A percentile compares a stretch with the other conserved stretches of the same genome.
Conservation (phyloP, 1,284 basidiomycete genomes). For the Naganishia albida region DNA sequence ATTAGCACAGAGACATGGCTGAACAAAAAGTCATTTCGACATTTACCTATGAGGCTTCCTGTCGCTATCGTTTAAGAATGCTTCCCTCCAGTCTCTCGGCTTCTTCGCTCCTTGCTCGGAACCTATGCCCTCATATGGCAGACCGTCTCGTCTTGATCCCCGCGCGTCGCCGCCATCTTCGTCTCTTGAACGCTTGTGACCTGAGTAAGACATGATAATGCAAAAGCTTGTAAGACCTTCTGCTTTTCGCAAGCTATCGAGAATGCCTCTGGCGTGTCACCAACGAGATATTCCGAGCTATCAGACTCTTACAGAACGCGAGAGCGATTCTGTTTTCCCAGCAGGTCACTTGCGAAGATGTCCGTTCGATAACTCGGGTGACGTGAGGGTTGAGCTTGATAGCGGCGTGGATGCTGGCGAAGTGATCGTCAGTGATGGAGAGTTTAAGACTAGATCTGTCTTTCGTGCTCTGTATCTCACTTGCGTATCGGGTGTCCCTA, state of each 20-base stretch:
- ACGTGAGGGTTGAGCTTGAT: too few species aligned
- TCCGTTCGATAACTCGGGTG: too few species aligned
- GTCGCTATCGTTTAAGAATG: constrained; percentile 59
- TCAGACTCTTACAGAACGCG: not conserved
- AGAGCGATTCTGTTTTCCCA: too few species aligned
- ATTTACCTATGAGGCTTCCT: constrained; percentile 27
- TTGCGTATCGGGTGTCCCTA: too few species aligned
- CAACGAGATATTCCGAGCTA: constrained; percentile 17
- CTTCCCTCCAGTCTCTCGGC: constrained; percentile 72
- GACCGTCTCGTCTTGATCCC: constrained; percentile 6
- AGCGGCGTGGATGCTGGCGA: too few species aligned
- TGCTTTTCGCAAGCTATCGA: constrained; percentile 14
- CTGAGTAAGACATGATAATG: constrained; percentile 59
- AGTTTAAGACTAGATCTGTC: too few species aligned
- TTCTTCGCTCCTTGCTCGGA: constrained; percentile 60
- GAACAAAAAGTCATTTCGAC: not conserved
- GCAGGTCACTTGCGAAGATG: too few species aligned
- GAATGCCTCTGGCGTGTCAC: constrained; percentile 29
- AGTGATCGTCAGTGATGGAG: too few species aligned
- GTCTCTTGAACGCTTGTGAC: constrained; percentile 74
- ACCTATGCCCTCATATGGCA: constrained; percentile 44
- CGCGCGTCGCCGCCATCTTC: constrained; percentile 55
- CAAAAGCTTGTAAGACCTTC: constrained; percentile 28
- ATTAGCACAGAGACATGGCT: constrained; percentile 42
- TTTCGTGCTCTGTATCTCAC: too few species aligned